Percentiles rank a stretch among this genome's conserved stretches.
Conservation (phyloP, 2,329 filamentous ascomycete genomes). For the Xylariaceae sp. region DNA sequence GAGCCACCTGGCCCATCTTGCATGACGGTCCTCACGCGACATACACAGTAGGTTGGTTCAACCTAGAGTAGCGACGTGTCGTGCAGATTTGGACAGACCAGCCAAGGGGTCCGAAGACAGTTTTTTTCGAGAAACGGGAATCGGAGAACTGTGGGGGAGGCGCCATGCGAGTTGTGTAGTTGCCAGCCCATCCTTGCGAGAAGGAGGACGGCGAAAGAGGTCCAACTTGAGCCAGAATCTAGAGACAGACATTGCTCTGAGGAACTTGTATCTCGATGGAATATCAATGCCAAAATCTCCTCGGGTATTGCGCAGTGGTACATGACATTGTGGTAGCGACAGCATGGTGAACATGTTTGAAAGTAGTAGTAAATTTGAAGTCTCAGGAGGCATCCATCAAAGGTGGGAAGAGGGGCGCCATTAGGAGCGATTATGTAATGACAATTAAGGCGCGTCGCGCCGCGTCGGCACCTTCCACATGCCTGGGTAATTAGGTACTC, state of each 20-base stretch:
- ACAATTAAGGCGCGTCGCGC: not conserved
- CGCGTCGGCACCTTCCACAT: not conserved
- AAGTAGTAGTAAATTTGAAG: not conserved
- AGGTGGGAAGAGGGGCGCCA: not conserved
- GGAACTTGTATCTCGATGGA: slow-evolving; percentile 33
- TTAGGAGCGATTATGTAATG: slow-evolving; percentile 4
- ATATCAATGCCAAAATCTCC: slow-evolving; percentile 25
- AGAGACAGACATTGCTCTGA: slow-evolving; percentile 17
- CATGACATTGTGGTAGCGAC: slow-evolving; percentile 11
- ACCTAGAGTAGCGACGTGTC: slow-evolving; percentile 58
- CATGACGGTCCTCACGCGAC: slow-evolving; percentile 44
- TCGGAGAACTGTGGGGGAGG: slow-evolving; percentile 78
- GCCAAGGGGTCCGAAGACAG: slow-evolving; percentile 48
- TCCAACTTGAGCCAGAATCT: slow-evolving; percentile 29
- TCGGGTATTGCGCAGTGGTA: slow-evolving; percentile 27
- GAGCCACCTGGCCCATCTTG: slow-evolving; percentile 38
- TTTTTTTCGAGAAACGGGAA: slow-evolving; percentile 64
- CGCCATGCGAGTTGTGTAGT: slow-evolving; percentile 56
- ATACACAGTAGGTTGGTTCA: slow-evolving; percentile 47
- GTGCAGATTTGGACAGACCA: slow-evolving; percentile 31
- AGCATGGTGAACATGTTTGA: not conserved
- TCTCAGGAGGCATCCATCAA: not conserved
- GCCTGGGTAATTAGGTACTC: not conserved
- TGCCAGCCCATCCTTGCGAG: slow-evolving; percentile 23
- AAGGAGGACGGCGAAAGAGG: slow-evolving; percentile 43